These are phyloP conservation scores for Boeremia exigua DNA, from an alignment of 2,329 filamentous ascomycete species.

Conservation along the genomic window DNA sequence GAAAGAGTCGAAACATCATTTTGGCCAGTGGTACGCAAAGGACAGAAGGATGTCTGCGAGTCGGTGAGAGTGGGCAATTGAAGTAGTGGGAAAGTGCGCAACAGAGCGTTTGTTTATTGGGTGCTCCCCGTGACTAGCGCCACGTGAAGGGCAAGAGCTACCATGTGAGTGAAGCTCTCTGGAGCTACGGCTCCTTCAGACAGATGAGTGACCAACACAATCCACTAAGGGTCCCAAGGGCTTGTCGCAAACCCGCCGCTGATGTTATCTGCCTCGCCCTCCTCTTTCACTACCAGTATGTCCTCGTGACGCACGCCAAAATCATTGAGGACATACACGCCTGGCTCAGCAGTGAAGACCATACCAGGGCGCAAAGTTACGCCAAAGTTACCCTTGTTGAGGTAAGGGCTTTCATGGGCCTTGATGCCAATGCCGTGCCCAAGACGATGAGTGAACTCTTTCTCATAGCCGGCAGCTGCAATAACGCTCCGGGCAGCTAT, in stretches of 20 bases:
- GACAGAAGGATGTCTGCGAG: neutral
- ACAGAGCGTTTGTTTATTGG: neutral
- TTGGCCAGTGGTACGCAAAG: no score
- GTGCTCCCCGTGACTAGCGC: neutral
- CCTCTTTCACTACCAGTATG: conserved; percentile 62
- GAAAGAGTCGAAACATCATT: neutral
- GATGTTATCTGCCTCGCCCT: conserved; percentile 61
- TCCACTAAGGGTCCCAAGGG: conserved; percentile 59
- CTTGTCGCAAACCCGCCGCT: conserved; percentile 60
- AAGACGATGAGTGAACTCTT: conserved; percentile 66
- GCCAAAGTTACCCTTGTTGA: conserved; percentile 66
- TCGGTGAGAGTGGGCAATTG: neutral
- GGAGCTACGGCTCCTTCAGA: neutral
- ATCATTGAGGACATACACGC: conserved; percentile 64
- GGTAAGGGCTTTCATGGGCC: conserved; percentile 68
- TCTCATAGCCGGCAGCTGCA: conserved; percentile 63
- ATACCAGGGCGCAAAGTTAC: conserved; percentile 61
- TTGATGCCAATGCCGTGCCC: conserved; percentile 72
- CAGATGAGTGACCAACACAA: neutral
- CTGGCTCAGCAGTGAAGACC: conserved; percentile 69
- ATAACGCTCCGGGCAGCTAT: conserved; percentile 66
- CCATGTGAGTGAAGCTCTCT: neutral
- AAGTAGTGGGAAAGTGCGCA: neutral
- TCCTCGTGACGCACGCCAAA: conserved; percentile 71
- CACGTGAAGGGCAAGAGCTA: neutral